Conservation (phyloP, 371 early-diverging fungal species). For the Circinella umbellata region DNA sequence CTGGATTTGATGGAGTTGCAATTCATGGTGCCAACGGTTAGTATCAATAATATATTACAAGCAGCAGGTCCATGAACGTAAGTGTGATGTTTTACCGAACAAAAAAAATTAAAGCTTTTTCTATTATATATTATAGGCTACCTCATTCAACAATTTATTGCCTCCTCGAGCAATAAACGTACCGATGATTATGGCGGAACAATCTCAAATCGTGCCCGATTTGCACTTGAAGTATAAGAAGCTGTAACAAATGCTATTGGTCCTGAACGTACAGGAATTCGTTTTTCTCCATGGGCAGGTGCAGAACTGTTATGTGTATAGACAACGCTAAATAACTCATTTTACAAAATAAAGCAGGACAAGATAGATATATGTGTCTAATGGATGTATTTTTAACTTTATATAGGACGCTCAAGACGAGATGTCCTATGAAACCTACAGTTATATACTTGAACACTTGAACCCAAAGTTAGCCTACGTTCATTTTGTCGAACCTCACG, state of each 20-base stretch:
- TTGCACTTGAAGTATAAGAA: conserved; percentile 45
- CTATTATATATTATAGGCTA: conserved; percentile 47
- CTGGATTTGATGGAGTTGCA: conserved; percentile 38
- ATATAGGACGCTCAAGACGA: conserved; percentile 33
- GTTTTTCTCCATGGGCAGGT: conserved; percentile 28
- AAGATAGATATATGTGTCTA: conserved; percentile 19
- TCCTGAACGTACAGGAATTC: conserved; percentile 19
- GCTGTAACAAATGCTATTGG: conserved; percentile 29
- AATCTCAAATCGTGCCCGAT: conserved; percentile 56
- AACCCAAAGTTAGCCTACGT: conserved; percentile 37
- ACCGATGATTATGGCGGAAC: conserved; percentile 65
- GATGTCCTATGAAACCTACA: conserved; percentile 37
- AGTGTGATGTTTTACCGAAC: no score
- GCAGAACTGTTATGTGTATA: neutral
- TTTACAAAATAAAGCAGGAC: no score
- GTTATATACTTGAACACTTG: conserved; percentile 22
- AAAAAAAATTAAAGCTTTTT: no score
- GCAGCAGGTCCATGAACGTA: no score
- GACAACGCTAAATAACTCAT: no score
- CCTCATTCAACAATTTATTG: conserved; percentile 48
- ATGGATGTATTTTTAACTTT: conserved; percentile 11
- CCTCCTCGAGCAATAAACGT: conserved; percentile 47
- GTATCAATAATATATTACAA: no score
- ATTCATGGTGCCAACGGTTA: conserved; percentile 62
- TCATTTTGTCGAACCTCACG: conserved; percentile 39